Percentiles rank a stretch among this genome's conserved stretches.
phyloP scores from a whole-genome alignment of 106 monocot genomes.

The Acanthochlamys bracteata region DNA sequence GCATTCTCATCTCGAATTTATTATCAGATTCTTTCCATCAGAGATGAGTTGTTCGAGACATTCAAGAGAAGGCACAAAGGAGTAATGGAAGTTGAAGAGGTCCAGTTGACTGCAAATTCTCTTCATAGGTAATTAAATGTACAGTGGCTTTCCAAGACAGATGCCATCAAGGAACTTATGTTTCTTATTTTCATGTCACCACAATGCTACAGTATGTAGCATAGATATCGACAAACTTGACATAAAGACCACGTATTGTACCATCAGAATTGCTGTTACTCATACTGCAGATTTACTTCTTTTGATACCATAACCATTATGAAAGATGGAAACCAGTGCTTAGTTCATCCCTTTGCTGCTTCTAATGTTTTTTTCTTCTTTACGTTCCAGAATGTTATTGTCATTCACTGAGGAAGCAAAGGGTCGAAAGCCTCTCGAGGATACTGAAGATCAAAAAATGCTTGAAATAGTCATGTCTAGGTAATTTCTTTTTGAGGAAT shows the following conservation, averaged over 20 bases:
- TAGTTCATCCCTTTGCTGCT: background rate
- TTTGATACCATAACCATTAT: too few species aligned
- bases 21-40: constrained; percentile 71
- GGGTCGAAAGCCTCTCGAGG: constrained; percentile 53
- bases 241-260: too few species aligned
- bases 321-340: too few species aligned
- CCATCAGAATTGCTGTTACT: too few species aligned
- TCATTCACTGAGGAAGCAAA: constrained; percentile 79
- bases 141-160: background rate
- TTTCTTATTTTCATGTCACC: too few species aligned
- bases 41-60: constrained; percentile 96
- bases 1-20: background rate
- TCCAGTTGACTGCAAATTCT: constrained; percentile 75
- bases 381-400: constrained; percentile 72
- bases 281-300: too few species aligned
- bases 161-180: background rate
- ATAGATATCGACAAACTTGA: too few species aligned
- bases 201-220: too few species aligned
- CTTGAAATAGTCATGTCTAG: constrained; percentile 90
- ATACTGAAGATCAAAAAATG: constrained; percentile 73
- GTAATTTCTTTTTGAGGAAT: constrained; percentile 17
- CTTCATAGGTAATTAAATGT: constrained; percentile 63
- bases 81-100: constrained; percentile 82
- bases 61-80: constrained; percentile 86
- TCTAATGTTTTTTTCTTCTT: background rate